Evolutionary conservation across 164 flowering plant genomes (phyloP), one percentile per base, ranked within the genome.

Genomic region (Liquidambar formosana): DNA sequence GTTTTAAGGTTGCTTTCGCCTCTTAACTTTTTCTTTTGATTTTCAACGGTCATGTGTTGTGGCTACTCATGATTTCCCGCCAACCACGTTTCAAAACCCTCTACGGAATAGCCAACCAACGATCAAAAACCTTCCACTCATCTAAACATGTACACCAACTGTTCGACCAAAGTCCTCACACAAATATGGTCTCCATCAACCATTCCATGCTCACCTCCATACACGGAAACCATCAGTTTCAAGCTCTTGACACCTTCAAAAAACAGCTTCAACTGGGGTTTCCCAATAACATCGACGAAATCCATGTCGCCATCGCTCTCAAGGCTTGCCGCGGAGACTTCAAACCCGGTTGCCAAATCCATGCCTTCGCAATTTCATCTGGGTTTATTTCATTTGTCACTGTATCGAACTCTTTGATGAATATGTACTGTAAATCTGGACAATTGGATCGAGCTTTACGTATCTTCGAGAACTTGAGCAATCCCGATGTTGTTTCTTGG

Each of bases 401-500:
- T 1, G 96, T 94, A 8, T 80, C 87, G 11, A 94, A 94, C 79
- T 87, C 96, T 12, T 72, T 91, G 73, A 94, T 94, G 92, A 89
- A 83, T 73, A 74, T 92, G 84, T 94, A 92, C 75, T 80, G 79
- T 48, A 88, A 91, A 66, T 73, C 84, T 4, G 86, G 86, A 22
- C 46, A 76, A 41, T 78, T 84, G 16, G 75, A 75, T 73, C 52
- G 10, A 53, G 95, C 95, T 23, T 61, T 84, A 14, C 13, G 41
- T 27, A 79, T 94, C 6, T 92, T 94, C 66, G 73, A 79, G 66
- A 71, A 61, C 16, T 47, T 92, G 74, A 44, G 48, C 13, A 16
- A 67, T 41, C 86, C 89, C 8, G 97, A 92, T 70, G 77, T 73
- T 61, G 93, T 94, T 72, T 88, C 97, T 58, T 92, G 90, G 88